Evolutionary conservation across 257 asterid species (phyloP).

Genomic region (Fraxinus americana): DNA sequence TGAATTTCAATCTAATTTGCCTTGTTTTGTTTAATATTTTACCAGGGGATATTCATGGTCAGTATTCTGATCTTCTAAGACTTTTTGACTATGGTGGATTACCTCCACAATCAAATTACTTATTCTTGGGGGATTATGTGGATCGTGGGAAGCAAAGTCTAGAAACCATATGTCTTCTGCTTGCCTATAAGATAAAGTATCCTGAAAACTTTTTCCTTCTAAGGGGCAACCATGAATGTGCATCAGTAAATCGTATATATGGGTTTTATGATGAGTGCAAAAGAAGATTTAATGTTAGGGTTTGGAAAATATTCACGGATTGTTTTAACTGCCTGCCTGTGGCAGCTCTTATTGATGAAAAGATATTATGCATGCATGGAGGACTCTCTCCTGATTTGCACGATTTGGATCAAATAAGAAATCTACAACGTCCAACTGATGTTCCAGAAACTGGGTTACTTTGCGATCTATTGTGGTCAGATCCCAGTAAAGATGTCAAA

Average conservation of each 20-base stretch:
- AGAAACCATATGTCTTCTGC: background rate
- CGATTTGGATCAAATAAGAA: background rate
- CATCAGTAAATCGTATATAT: background rate
- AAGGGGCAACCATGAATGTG: background rate
- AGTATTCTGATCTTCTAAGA: constrained; percentile 8
- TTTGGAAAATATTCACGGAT: background rate
- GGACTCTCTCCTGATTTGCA: background rate
- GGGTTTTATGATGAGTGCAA: background rate
- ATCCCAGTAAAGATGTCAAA: constrained; percentile 1
- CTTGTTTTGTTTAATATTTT: background rate
- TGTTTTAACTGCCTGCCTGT: background rate
- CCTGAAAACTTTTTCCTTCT: background rate
- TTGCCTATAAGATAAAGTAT: background rate
- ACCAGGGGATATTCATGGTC: constrained; percentile 10
- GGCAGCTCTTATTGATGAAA: constrained; percentile 1
- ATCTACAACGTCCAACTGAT: background rate
- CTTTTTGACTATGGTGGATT: constrained; percentile 12
- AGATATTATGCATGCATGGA: background rate
- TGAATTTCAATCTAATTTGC: background rate
- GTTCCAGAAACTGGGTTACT: background rate
- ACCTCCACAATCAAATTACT: constrained; percentile 1
- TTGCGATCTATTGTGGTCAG: background rate
- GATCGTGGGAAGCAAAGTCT: constrained; percentile 11
- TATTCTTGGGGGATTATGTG: constrained; percentile 9
- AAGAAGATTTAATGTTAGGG: background rate